A percentile compares a stretch with the other conserved stretches of the same genome.
These are phyloP conservation scores for Pyrenophora graminea DNA, from an alignment of 2,329 filamentous ascomycete species.

Conservation along the genomic window DNA sequence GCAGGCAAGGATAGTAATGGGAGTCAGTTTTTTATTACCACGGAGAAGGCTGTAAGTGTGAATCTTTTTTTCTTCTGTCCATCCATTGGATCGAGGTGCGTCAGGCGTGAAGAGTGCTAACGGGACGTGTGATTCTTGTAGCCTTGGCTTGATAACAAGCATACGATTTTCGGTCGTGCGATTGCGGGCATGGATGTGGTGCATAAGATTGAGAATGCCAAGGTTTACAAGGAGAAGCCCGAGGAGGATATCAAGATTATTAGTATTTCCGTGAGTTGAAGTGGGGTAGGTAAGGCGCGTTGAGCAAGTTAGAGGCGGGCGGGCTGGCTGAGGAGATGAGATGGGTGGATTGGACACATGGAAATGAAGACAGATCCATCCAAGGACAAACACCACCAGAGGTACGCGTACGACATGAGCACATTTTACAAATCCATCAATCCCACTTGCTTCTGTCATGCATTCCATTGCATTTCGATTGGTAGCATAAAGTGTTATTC, in stretches of 20 bases:
- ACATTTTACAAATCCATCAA: too few relatives aligned
- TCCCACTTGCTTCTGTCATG: too few relatives aligned
- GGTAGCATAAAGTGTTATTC: too few relatives aligned
- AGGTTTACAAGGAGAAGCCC: slow-evolving; percentile 88
- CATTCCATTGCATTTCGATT: not conserved
- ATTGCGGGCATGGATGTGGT: slow-evolving; percentile 91
- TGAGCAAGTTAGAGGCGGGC: too few relatives aligned
- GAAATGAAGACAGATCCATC: too few relatives aligned
- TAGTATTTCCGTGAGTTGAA: slow-evolving; percentile 62
- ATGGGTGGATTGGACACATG: too few relatives aligned
- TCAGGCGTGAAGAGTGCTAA: too few relatives aligned
- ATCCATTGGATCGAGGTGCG: not conserved
- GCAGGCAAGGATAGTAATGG: slow-evolving; percentile 94
- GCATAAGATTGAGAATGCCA: slow-evolving; percentile 90
- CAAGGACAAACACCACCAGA: too few relatives aligned
- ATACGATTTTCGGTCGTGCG: slow-evolving; percentile 92
- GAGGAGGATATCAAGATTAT: slow-evolving; percentile 98
- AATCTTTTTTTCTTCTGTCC: not conserved
- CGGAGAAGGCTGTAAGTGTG: slow-evolving; percentile 79
- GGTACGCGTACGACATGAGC: too few relatives aligned
- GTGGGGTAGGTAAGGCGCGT: too few relatives aligned
- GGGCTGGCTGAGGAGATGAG: too few relatives aligned
- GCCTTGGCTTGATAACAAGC: slow-evolving; percentile 93
- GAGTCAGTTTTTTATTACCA: slow-evolving; percentile 98
- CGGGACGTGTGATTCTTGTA: slow-evolving; percentile 32